Base-by-base conservation (phyloP, 768 basidiomycete species). In the Pleurotus citrinopileatus region DNA sequence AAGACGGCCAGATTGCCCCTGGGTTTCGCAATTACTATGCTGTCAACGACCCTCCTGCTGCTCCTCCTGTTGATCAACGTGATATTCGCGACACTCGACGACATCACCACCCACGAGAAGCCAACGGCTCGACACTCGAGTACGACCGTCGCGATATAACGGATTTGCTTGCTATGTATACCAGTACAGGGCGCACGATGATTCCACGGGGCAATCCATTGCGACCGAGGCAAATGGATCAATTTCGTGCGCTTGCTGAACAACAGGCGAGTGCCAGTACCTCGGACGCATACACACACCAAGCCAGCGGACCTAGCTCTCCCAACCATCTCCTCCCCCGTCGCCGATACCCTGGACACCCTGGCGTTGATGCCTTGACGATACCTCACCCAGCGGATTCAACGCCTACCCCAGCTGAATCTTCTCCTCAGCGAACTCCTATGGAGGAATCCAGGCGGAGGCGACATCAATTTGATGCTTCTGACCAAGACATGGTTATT, bases 401-500 rank as follows among this genome's bases (percentile, higher is more conserved):
- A 19, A 51, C 48, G 1, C 12, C 46, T 20, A 5, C 17, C 34
- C 15, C 48, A 2, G 48, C 15, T 36, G 32, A 23, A 8, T 17
- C 22, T 8, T 51, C 48, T 19, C 48, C 48, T 2, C 29, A 26
- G n/a, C 34, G 48, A 20, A 20, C 34, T 22, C 15, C 48, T 8
- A 9, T 37, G 48, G 34, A 51, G 19, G 48, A 51, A 19, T 9
- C 23, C 10, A 13, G 38, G 19, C 34, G 34, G 19, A 37, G 34
- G 19, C 48, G 32, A 10, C 34, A 51, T 10, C 48, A 51, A 20
- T 3, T 32, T 13, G 19, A 22, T 22, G 29, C 29, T 19, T 20
- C 34, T n/a, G 48, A 51, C 22, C 48, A 51, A 26, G 48, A 51
- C 23, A 51, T 51, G 48, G 34, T 51, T 4, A 37, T 51, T 12